Evolutionary conservation across 306 rosid species (phyloP).

Genomic region (Gillenia trifoliata): DNA sequence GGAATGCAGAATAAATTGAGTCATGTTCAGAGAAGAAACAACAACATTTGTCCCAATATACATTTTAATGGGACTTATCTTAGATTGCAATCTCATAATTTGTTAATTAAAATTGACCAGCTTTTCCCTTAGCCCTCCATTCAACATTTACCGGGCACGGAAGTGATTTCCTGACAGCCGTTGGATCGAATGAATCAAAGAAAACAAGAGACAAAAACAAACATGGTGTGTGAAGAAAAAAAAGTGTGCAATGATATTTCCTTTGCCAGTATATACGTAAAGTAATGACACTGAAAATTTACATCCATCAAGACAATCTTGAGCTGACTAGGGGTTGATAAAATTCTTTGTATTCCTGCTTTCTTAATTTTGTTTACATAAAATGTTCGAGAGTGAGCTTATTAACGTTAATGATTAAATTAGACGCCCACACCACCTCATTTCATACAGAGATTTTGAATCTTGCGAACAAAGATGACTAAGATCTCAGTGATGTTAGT

Average conservation of each 20-base stretch:
- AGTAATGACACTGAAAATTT: background rate
- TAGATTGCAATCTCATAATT: background rate
- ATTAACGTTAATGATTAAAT: background rate
- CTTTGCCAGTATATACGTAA: no score
- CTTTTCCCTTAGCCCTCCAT: background rate
- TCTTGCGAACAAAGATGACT: slow-evolving; percentile 5
- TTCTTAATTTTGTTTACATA: background rate
- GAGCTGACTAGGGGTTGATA: background rate
- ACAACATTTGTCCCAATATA: background rate
- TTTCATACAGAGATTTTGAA: background rate
- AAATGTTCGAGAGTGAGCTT: slow-evolving; percentile 1
- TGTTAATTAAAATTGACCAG: slow-evolving; percentile 1
- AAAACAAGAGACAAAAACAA: no score
- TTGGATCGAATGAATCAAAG: no score
- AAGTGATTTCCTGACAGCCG: no score
- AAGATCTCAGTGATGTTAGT: slow-evolving; percentile 31
- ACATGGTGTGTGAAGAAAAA: no score
- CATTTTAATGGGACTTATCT: background rate
- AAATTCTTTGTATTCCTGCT: slow-evolving; percentile 7
- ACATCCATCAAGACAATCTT: background rate
- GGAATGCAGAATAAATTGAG: background rate
- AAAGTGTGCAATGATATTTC: no score
- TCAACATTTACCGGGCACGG: slow-evolving; percentile 4
- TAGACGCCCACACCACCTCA: slow-evolving; percentile 1
- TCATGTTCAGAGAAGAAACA: background rate